A percentile compares a stretch with the other conserved stretches of the same genome.
Conservation (phyloP, 768 basidiomycete species). For the Royoungia palumana region DNA sequence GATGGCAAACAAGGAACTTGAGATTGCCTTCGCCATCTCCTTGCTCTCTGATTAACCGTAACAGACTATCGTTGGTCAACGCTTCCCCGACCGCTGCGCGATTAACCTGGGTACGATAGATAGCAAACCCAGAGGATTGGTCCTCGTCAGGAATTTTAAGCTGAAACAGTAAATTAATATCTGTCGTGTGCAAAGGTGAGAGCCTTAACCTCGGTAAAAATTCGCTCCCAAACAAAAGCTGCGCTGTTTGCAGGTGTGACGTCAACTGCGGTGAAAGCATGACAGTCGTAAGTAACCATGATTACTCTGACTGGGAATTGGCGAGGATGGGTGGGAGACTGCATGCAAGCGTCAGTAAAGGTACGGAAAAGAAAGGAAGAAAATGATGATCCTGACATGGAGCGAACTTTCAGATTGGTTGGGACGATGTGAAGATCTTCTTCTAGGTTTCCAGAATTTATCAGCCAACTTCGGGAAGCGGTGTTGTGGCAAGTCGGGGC, state of each 20-base stretch:
- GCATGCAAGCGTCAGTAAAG: constrained; percentile 13
- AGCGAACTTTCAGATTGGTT: constrained; percentile 28
- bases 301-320: constrained; percentile 39
- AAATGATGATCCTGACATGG: constrained; percentile 13
- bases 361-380: constrained; percentile 2
- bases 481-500: constrained; percentile 26
- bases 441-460: constrained; percentile 25
- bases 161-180: constrained; percentile 35
- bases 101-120: constrained; percentile 88
- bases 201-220: constrained; percentile 67
- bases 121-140: constrained; percentile 59
- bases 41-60: constrained; percentile 64
- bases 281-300: constrained; percentile 75
- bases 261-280: constrained; percentile 69
- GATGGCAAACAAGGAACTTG: constrained; percentile 78
- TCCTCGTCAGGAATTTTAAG: constrained; percentile 84
- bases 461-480: constrained; percentile 34
- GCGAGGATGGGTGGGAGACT: constrained; percentile 31
- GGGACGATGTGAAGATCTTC: constrained; percentile 28
- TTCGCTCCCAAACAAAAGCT: constrained; percentile 72
- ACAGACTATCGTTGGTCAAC: constrained; percentile 64
- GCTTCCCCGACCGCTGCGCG: constrained; percentile 72
- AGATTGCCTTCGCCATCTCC: constrained; percentile 79
- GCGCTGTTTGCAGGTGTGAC: constrained; percentile 63
- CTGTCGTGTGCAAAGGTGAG: not conserved